Base-by-base conservation (phyloP, 305 asterid genomes). In the Coffea humblotiana region DNA sequence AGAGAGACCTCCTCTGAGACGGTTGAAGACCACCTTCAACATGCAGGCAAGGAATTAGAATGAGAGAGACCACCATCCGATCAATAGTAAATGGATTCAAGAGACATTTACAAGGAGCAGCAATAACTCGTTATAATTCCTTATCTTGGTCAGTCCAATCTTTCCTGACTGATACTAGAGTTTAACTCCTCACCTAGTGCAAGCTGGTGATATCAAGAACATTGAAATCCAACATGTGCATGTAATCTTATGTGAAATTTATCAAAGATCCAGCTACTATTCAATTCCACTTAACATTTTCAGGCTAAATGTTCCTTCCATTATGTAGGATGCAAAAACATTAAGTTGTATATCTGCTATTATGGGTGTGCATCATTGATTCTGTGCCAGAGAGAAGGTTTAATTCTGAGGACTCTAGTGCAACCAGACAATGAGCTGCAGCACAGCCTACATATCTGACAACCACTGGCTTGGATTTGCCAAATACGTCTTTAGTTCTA, bases 1-100 rank as follows among this genome's bases (percentile, higher is more conserved):
- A 88, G 49, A 88, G 81, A 84, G 91, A 88, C 85, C 91, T 82
- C 82, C 89, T 85, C 81, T 81, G 87, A 69, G 84, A 86, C 66
- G 90, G 88, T 76, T 78, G 90, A 74, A 88, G 80, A 78, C 87
- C 89, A 74, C 89, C 90, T 88, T 79, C 85, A 77, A 75, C 45
- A 85, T 60, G 27, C 19, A 65, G 70, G 68, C 14, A 37, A 69
- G 64, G 35, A 60, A 75, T 79, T 72, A 76, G 56, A 75, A 84
- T 54, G 37, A 74, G 65, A 67, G 73, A 48, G 49, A 86, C 58
- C 35, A 65, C 71, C 45, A 61, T 54, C 56, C 15, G 43, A 43
- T 15, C 43, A 75, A 43, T 9, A 75, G 19, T 32, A 61, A 8
- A 7, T 75, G 25, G 15, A 37, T 3, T 43, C 45, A 61, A 2